Base-by-base conservation (phyloP, 164 flowering plant genomes). In the Magnolia changhungtana region DNA sequence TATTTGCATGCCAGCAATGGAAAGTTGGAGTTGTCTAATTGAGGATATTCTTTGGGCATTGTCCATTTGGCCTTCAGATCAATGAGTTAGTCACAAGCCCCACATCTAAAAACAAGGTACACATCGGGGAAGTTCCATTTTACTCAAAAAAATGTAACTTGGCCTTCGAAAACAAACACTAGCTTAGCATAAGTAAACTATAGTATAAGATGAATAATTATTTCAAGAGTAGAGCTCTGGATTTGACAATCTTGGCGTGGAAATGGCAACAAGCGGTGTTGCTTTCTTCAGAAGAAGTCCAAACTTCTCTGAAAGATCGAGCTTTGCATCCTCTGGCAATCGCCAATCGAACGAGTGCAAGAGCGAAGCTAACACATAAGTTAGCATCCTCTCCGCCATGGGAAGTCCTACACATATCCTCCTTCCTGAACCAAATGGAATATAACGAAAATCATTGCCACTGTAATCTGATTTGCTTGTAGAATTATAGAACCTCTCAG, bases 231-330 rank as follows among this genome's bases (percentile, higher is more conserved):
- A 86, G 58, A 80, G 82, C 20, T 75, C 74, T 11, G 75, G 67
- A 45, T 80, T 74, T 50, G 84, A 72, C 20, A 84, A 66, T 67
- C 87, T 82, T 21, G 85, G 86, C 3, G 75, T 72, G 19, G 83
- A 80, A 45, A 75, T 75, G 13, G 78, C 74, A 4, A 75, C 2
- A 13, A 81, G 79, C 2, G 83, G 79, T 19, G 11, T 50, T 29
- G 20, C 45, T 50, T 69, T 78, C 72, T 52, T 67, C 45, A 81
- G 18, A 0, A 66, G 50, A 2, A 76, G 4, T 1, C 83, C 81
- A 76, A 76, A 78, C 49, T 64, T 69, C 11, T 79, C 81, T 3
- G 82, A 70, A 14, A 88, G 63, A 7, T 83, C 86, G 10, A 80
- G 71, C 21, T 23, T n/a, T 2, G n/a, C 51, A n/a, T 82, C 82